Evolutionary conservation across 1,284 basidiomycete species (phyloP).

Genomic region (Cerioporus squamosus): DNA sequence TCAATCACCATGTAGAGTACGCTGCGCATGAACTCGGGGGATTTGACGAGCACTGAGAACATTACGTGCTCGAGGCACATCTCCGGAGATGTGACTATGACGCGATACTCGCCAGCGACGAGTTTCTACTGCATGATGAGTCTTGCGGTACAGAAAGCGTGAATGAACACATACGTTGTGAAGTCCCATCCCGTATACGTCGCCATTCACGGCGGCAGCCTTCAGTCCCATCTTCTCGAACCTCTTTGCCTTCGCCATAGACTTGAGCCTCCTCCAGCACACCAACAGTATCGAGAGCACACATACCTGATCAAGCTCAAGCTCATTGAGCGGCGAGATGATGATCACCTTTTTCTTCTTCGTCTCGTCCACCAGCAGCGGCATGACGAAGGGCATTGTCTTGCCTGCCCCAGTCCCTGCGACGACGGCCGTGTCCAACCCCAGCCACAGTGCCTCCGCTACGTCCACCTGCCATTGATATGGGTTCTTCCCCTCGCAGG

Average conservation of each 20-base stretch:
- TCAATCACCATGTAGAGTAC: background rate
- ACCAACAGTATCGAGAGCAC: conserved; percentile 31
- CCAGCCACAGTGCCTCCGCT: conserved; percentile 36
- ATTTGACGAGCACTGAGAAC: background rate
- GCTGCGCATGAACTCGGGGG: background rate
- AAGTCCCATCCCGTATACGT: conserved; percentile 30
- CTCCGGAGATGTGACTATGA: background rate
- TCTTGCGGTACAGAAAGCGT: no score
- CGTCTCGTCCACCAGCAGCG: conserved; percentile 26
- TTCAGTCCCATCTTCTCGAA: conserved; percentile 34
- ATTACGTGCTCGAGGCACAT: background rate
- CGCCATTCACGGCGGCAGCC: conserved; percentile 37
- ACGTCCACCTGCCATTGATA: conserved; percentile 41
- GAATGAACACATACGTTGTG: conserved; percentile 21
- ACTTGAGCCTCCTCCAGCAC: no score
- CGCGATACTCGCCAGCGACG: background rate
- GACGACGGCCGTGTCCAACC: conserved; percentile 38
- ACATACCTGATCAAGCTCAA: conserved; percentile 32
- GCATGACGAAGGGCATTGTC: conserved; percentile 41
- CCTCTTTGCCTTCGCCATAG: conserved; percentile 7
- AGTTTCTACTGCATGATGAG: no score
- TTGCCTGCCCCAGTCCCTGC: conserved; percentile 40
- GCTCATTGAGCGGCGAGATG: conserved; percentile 40
- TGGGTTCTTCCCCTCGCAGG: conserved; percentile 5
- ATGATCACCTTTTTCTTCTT: conserved; percentile 32